Evolutionary conservation across 2,329 filamentous ascomycete species (phyloP), one percentile per base, ranked within the genome.

Genomic region (Claviceps maximensis): DNA sequence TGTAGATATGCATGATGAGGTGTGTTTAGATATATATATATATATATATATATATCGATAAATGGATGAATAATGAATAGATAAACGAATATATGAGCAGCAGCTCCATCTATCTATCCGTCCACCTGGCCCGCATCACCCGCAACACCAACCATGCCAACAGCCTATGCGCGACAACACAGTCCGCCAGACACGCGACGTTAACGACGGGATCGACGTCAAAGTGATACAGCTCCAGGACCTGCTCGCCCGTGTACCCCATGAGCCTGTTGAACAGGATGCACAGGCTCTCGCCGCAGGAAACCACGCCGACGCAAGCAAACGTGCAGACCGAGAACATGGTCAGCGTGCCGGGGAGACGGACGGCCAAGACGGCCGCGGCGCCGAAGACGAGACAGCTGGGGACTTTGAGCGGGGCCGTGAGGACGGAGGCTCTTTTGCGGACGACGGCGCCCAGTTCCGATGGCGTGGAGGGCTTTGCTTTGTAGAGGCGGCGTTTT

Each of bases 241-340:
- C 85, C 59, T 89, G 73, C 59, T 82, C 71, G 0, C 86, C 86
- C 0, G 75, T 86, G 62, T 89, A 85, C 8, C 64, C 66, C 63
- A 89, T 86, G 9, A 89, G 69, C 0, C 85, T 89, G 68, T 88
- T 88, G 72, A 89, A 89, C 69, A 88, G 81, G 62, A 90, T 89
- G 1, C 86, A 86, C 1, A 89, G 62, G 51, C 80, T 85, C 70
- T 89, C 86, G 27, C 86, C 86, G 60, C 84, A 88, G 52, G 74
- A 83, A 17, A 87, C 83, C 52, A 89, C 79, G 58, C 81, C 84
- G 61, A 89, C 88, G 57, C 80, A 82, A 58, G 83, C 80, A 66
- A 84, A 87, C 2, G 79, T 74, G 50, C 77, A 73, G 44, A 85
- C 76, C 59, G 88, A 86, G 65, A 84, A 86, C 64, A 87, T 79